These are phyloP conservation scores for Trypanosoma theileri DNA, from an alignment of 208 protist species.

Conservation along the genomic window DNA sequence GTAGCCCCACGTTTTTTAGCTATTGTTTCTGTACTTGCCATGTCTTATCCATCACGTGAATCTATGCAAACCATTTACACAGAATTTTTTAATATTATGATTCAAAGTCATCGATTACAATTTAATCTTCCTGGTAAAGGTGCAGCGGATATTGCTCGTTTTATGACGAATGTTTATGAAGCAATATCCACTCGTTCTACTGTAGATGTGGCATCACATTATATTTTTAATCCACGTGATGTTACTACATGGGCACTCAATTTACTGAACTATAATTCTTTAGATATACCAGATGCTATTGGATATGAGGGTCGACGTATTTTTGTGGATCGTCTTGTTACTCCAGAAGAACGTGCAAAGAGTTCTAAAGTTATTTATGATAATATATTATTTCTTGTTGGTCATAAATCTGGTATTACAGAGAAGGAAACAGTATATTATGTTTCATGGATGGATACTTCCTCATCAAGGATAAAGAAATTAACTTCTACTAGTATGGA, in stretches of 20 bases:
- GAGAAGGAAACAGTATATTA: conserved; percentile 82
- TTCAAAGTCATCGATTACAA: conserved; percentile 69
- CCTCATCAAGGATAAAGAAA: conserved; percentile 40
- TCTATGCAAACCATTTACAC: conserved; percentile 94
- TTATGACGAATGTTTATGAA: conserved; percentile 96
- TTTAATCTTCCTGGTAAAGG: conserved; percentile 75
- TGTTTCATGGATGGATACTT: conserved; percentile 44
- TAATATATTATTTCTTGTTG: conserved; percentile 76
- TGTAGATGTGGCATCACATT: conserved; percentile 95
- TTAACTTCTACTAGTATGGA: conserved; percentile 52
- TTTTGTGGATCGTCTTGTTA: conserved; percentile 95
- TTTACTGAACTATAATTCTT: conserved; percentile 90
- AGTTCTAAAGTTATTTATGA: conserved; percentile 74
- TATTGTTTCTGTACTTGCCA: conserved; percentile 90
- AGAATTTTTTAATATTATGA: conserved; percentile 92
- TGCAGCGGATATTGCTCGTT: conserved; percentile 84
- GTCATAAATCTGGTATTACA: conserved; percentile 45
- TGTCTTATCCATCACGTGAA: conserved; percentile 94
- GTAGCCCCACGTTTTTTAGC: conserved; percentile 95
- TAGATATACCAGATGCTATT: conserved; percentile 86
- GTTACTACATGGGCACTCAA: conserved; percentile 94
- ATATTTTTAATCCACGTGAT: conserved; percentile 97
- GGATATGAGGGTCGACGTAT: conserved; percentile 93
- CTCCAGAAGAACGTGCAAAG: conserved; percentile 71
- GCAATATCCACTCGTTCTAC: conserved; percentile 87